Base-by-base conservation (phyloP, 805 yeast genomes). In the Teunomyces aglyptinius region DNA sequence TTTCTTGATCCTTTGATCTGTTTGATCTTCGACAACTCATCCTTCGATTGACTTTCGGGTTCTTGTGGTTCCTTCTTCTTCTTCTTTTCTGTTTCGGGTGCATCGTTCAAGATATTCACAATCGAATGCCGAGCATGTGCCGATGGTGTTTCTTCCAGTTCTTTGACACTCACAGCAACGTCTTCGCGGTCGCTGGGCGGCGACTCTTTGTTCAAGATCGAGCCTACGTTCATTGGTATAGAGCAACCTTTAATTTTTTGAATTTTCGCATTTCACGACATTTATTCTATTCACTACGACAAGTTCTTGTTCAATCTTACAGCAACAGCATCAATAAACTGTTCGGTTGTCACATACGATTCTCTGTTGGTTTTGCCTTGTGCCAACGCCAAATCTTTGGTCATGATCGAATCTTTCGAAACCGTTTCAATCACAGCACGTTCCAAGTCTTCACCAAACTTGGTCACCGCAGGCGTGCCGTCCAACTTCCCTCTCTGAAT, bases 401-500 rank as follows among this genome's bases (percentile, higher is more conserved):
- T 86, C 91, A 86, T 85, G 55, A 84, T 79, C 49, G 86, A 85
- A 60, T 85, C 91, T 51, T 72, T 71, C 53, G 82, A 83, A 43
- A 86, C 94, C 20, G 90, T 83, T 56, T 85, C 86, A 44, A 86
- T 59, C 44, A 87, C 85, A 43, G 85, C 83, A 48, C 75, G 62
- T 67, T 86, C 94, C 55, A 86, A 74, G 36, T 68, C 63, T 52
- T 82, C 70, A 35, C 87, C 90, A 61, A 86, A 86, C 39, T 76
- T 68, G 40, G 82, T 80, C 44, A 86, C 88, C 3, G 81, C 87
- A 27, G 85, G 86, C 22, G 90, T 86, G 31, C 66, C 67, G 63
- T 86, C 94, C 54, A 86, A 71, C 62, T 77, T 82, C 59, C 92
- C 94, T 77, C 94, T 84, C 67, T 86, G 89, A 52, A 83, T 81